Evolutionary conservation across 257 asterid species (phyloP).

Genomic region (Scutellaria galericulata): DNA sequence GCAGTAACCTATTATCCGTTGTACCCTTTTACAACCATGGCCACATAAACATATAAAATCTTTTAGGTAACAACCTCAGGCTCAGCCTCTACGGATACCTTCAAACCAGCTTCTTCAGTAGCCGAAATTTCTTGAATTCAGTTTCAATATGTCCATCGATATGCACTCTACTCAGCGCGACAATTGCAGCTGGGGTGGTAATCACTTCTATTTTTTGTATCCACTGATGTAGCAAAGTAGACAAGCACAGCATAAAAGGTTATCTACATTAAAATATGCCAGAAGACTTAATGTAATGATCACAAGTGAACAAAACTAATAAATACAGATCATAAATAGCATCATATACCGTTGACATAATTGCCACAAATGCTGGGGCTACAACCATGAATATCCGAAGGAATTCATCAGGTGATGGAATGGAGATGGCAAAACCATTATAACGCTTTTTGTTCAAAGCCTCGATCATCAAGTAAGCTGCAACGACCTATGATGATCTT

Average conservation of each 20-base stretch:
- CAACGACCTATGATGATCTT: conserved; percentile 61
- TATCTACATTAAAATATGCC: conserved; percentile 45
- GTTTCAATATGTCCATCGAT: conserved; percentile 87
- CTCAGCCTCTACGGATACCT: conserved; percentile 91
- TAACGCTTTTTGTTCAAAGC: conserved; percentile 72
- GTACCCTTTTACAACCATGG: conserved; percentile 17
- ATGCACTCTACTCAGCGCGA: conserved; percentile 84
- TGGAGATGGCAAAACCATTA: conserved; percentile 72
- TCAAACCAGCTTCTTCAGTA: conserved; percentile 85
- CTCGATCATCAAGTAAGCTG: conserved; percentile 77
- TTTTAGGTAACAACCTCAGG: conserved; percentile 72
- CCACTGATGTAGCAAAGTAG: conserved; percentile 81
- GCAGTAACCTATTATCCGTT: conserved; percentile 3
- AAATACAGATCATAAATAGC: conserved; percentile 27
- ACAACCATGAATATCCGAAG: conserved; percentile 66
- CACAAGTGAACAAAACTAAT: conserved; percentile 15
- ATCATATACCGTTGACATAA: conserved; percentile 72
- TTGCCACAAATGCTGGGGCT: conserved; percentile 79
- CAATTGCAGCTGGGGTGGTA: conserved; percentile 84
- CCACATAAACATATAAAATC: conserved; percentile 16
- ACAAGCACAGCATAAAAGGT: conserved; percentile 72
- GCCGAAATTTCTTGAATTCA: conserved; percentile 81
- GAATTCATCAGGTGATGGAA: conserved; percentile 65
- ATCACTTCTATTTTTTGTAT: conserved; percentile 42
- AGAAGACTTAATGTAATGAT: conserved; percentile 23